Base-by-base conservation (phyloP, 2,329 filamentous ascomycete species). In the Exophiala sideris region DNA sequence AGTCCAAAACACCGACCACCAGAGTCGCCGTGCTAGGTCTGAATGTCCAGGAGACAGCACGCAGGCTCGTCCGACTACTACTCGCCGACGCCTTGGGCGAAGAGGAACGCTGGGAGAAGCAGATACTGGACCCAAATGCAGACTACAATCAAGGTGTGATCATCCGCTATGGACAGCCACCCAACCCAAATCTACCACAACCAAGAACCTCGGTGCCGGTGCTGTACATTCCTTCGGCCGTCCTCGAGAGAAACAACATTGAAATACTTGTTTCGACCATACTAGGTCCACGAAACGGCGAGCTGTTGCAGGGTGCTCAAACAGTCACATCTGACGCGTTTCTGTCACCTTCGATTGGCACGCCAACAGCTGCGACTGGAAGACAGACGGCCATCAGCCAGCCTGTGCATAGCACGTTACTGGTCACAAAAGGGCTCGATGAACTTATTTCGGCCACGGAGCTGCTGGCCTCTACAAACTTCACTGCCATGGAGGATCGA, bases 401-500 rank as follows among this genome's bases (percentile, higher is more conserved):
- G 41, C 91, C 92, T 0, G 90, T 96, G 1, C 92, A 97, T 67
- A 88, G 86, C 66, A 83, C 86, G 1, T 71, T 96, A 12, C 64
- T 96, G 8, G 80, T 95, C 7, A 85, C 84, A 0, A 80, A 88
- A 45, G 91, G 89, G 0, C 72, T 95, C 2, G 74, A 81, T 49
- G 89, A 87, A 6, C 82, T 87, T 1, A 64, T 74, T 33, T 62
- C 68, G 67, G 74, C 42, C 62, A 68, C 36, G 68, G 76, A 59
- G 68, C 68, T 12, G 65, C 67, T 40, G 64, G 68, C 33, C 58
- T 60, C 44, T 45, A 59, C 45, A 4, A 54, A 44, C 71, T 76
- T 14, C 57, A 74, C 34, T 45, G 72, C 1, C 67, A 71, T 55
- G 68, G 67, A 62, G 59, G 66, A 56, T 71, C 71, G 50, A 44